Percentiles rank a stretch among this genome's conserved stretches.
Evolutionary conservation across 75 land plant genomes (phyloP).

Genomic region (Cunninghamia lanceolata): DNA sequence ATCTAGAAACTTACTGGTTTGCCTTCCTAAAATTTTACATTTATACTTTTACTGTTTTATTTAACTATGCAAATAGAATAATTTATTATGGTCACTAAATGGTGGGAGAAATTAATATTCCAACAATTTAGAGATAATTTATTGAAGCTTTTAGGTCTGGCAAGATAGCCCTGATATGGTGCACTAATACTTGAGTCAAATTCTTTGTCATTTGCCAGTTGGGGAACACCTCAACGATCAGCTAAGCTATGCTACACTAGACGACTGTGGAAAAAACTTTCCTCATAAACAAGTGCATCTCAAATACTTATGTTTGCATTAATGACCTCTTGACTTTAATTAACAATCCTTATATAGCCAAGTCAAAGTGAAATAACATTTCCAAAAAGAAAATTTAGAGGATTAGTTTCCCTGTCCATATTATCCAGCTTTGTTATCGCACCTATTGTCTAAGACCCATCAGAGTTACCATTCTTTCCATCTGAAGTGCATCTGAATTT

Average conservation of each 20-base stretch:
- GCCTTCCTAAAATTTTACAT: no score
- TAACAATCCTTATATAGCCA: constrained; percentile 41
- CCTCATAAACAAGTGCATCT: constrained; percentile 25
- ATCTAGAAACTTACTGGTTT: no score
- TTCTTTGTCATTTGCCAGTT: constrained; percentile 43
- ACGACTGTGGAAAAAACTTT: constrained; percentile 18
- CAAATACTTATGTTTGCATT: constrained; percentile 16
- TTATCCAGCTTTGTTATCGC: constrained; percentile 46
- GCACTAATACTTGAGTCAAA: constrained; percentile 35
- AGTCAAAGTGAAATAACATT: constrained; percentile 36
- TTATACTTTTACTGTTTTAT: no score
- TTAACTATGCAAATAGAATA: no score
- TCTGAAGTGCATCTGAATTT: constrained; percentile 50
- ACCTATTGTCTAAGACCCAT: constrained; percentile 47
- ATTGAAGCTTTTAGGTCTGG: constrained; percentile 39
- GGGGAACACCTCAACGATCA: constrained; percentile 45
- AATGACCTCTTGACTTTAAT: constrained; percentile 34
- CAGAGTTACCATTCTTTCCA: constrained; percentile 47
- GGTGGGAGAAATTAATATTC: no score
- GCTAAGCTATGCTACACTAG: constrained; percentile 33
- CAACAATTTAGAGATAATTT: no score
- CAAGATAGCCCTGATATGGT: constrained; percentile 32
- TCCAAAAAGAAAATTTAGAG: constrained; percentile 33
- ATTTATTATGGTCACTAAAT: no score
- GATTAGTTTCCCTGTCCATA: constrained; percentile 45